Conservation (phyloP, 2,329 filamentous ascomycete species). For the Huntiella abstrusa region DNA sequence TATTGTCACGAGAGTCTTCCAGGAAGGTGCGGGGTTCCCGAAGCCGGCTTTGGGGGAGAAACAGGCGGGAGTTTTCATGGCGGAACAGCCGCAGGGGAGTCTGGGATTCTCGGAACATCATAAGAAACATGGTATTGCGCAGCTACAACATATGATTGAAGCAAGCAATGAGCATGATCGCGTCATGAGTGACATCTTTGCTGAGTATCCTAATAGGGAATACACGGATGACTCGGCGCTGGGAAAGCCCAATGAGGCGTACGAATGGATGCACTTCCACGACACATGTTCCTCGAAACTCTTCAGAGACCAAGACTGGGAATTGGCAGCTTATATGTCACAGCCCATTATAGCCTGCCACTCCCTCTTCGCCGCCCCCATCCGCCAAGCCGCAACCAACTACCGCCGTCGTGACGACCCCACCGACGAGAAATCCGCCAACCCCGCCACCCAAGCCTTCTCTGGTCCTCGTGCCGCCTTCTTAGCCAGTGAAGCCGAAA, state of each 20-base stretch:
- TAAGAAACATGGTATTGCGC: conserved; percentile 54
- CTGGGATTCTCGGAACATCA: conserved; percentile 54
- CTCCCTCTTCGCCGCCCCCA: conserved; percentile 64
- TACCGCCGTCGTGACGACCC: conserved; percentile 21
- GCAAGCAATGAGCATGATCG: conserved; percentile 62
- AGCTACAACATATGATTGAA: conserved; percentile 57
- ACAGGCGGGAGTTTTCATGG: conserved; percentile 18
- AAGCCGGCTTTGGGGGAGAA: conserved; percentile 27
- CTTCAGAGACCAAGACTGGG: conserved; percentile 79
- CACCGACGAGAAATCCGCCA: conserved; percentile 26
- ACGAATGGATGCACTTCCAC: conserved; percentile 93
- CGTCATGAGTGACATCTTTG: conserved; percentile 67
- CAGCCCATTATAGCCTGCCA: conserved; percentile 82
- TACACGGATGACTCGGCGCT: conserved; percentile 89
- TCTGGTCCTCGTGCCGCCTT: conserved; percentile 68
- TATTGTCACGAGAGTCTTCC: conserved; percentile 60
- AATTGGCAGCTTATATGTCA: conserved; percentile 70
- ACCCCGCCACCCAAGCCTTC: conserved; percentile 46
- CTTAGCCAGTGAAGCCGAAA: conserved; percentile 60
- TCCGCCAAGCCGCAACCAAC: conserved; percentile 24
- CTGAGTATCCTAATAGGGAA: conserved; percentile 66
- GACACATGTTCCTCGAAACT: conserved; percentile 64
- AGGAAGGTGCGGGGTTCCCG: conserved; percentile 60
- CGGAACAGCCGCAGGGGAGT: conserved; percentile 37
- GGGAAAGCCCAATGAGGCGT: conserved; percentile 68